phyloP scores from a whole-genome alignment of 805 yeast genomes.

The Ogataea sp. region DNA sequence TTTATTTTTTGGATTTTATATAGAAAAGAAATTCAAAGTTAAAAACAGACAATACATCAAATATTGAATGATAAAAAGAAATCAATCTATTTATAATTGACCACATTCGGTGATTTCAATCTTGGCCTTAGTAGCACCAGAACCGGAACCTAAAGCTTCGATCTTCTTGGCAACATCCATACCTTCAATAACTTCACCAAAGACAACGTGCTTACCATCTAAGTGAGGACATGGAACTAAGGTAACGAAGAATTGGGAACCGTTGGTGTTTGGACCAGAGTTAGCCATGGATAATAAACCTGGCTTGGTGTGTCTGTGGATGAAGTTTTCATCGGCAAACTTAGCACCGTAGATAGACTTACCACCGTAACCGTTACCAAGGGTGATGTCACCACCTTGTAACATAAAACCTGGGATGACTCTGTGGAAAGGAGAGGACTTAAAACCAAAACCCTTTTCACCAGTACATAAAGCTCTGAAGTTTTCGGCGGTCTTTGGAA shows the following conservation, averaged over 20 bases:
- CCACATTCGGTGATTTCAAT: constrained; percentile 53
- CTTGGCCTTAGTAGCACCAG: constrained; percentile 42
- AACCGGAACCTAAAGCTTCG: constrained; percentile 54
- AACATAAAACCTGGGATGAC: constrained; percentile 95
- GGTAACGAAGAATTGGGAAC: constrained; percentile 85
- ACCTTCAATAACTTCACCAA: constrained; percentile 69
- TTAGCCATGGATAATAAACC: constrained; percentile 90
- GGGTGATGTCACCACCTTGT: constrained; percentile 89
- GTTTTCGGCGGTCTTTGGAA: constrained; percentile 78
- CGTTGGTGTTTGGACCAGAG: constrained; percentile 89
- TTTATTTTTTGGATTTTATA: not conserved
- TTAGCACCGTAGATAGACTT: constrained; percentile 72
- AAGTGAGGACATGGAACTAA: constrained; percentile 73
- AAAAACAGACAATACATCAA: not conserved
- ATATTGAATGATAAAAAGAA: not conserved
- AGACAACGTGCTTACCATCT: constrained; percentile 73
- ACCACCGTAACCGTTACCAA: constrained; percentile 91
- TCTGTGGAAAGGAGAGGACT: constrained; percentile 88
- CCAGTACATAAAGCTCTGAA: constrained; percentile 82
- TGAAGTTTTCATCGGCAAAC: constrained; percentile 56
- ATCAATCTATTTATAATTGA: constrained; percentile 32
- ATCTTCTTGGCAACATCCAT: constrained; percentile 71
- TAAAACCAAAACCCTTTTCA: constrained; percentile 90
- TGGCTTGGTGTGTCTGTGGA: constrained; percentile 65
- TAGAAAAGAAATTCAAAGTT: no score